phyloP scores from a whole-genome alignment of 106 monocot genomes.

The Acorus calamus region DNA sequence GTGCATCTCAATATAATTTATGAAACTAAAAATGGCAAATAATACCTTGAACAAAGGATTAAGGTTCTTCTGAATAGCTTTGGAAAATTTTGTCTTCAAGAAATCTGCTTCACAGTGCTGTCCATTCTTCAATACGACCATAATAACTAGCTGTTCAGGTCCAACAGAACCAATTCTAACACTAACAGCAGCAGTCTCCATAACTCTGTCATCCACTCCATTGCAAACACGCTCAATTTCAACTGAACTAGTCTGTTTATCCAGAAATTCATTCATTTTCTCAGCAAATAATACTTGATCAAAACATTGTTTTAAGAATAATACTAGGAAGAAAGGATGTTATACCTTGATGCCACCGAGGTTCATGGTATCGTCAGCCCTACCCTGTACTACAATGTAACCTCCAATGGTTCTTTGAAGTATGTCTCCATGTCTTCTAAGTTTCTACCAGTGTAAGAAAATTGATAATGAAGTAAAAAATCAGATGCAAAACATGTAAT shows the following conservation, averaged over 20 bases:
- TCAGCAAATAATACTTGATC: not conserved
- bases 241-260: constrained; percentile 73
- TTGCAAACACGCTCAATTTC: constrained; percentile 93
- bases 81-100: constrained; percentile 54
- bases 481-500: no score
- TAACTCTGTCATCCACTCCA: constrained; percentile 58
- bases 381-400: constrained; percentile 76
- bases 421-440: constrained; percentile 90
- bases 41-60: constrained; percentile 90
- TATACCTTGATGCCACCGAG: constrained; percentile 97
- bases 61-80: constrained; percentile 57
- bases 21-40: not conserved
- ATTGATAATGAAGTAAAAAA: no score
- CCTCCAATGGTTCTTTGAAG: constrained; percentile 70
- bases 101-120: constrained; percentile 16
- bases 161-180: constrained; percentile 37
- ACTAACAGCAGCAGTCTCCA: constrained; percentile 85
- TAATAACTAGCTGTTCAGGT: constrained; percentile 65
- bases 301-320: constrained; percentile 6
- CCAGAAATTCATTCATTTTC: not conserved
- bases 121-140: constrained; percentile 50
- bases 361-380: constrained; percentile 98
- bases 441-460: constrained; percentile 22
- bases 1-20: not conserved
- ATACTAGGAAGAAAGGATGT: not conserved